Conservation (phyloP, 345 rosid genomes). For the Toxicodendron radicans region DNA sequence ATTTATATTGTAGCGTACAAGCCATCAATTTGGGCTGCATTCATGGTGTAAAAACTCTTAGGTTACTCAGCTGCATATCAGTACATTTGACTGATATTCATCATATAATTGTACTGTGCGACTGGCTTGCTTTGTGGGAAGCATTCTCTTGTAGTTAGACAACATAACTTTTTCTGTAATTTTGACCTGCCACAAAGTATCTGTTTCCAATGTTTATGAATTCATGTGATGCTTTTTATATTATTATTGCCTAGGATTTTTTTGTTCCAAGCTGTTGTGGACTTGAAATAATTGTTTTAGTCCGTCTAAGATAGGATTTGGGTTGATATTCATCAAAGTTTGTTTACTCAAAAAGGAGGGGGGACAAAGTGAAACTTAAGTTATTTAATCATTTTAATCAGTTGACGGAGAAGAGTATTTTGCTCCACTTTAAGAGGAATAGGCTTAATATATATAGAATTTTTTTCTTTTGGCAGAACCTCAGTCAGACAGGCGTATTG, state of each 20-base stretch:
- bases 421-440: background rate
- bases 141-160: background rate
- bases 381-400: background rate
- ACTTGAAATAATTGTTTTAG: background rate
- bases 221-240: background rate
- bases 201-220: background rate
- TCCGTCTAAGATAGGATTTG: background rate
- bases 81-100: background rate
- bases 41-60: background rate
- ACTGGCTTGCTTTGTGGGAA: conserved; percentile 4
- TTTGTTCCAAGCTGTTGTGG: background rate
- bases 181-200: background rate
- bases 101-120: background rate
- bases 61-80: background rate
- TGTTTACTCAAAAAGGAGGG: background rate
- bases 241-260: background rate
- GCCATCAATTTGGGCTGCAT: background rate
- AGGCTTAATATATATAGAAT: conserved; percentile 2
- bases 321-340: background rate
- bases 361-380: background rate
- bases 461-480: conserved; percentile 41
- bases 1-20: background rate
- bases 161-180: background rate
- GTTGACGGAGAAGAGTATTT: background rate
- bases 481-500: conserved; percentile 78